Evolutionary conservation across 2,329 filamentous ascomycete genomes (phyloP).

Genomic region (Pezicula rhizophila): DNA sequence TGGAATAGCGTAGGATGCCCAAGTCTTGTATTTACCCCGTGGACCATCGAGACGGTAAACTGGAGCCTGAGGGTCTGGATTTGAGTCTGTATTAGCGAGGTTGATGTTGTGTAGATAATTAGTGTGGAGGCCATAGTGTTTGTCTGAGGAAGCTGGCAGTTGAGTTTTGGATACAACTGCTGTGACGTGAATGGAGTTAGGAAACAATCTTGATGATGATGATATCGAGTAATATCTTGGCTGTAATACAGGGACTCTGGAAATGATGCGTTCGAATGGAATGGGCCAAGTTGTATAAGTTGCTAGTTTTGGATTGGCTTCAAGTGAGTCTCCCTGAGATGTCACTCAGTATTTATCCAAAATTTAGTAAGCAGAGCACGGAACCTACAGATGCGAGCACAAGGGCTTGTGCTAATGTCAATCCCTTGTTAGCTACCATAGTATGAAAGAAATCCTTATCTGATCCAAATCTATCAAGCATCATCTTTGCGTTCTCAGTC

Average conservation of each 20-base stretch:
- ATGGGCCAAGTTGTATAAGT: neutral
- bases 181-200: neutral
- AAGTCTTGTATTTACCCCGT: neutral
- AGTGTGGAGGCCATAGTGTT: too few relatives aligned
- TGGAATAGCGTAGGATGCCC: neutral
- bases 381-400: too few relatives aligned
- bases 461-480: neutral
- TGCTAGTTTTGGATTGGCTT: neutral
- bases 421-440: neutral
- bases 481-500: neutral
- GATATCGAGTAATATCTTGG: slow-evolving; percentile 6
- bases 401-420: neutral
- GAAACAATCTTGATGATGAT: neutral
- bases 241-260: neutral
- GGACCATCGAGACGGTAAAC: neutral
- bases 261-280: neutral
- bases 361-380: too few relatives aligned
- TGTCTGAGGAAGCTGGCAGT: neutral
- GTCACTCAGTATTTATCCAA: too few relatives aligned
- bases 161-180: neutral
- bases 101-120: too few relatives aligned
- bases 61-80: neutral
- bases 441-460: slow-evolving; percentile 3
- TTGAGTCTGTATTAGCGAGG: too few relatives aligned
- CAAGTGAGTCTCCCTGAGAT: neutral